Evolutionary conservation across 768 basidiomycete genomes (phyloP), one percentile per base, ranked within the genome.

Genomic region (Lentinula aciculospora): DNA sequence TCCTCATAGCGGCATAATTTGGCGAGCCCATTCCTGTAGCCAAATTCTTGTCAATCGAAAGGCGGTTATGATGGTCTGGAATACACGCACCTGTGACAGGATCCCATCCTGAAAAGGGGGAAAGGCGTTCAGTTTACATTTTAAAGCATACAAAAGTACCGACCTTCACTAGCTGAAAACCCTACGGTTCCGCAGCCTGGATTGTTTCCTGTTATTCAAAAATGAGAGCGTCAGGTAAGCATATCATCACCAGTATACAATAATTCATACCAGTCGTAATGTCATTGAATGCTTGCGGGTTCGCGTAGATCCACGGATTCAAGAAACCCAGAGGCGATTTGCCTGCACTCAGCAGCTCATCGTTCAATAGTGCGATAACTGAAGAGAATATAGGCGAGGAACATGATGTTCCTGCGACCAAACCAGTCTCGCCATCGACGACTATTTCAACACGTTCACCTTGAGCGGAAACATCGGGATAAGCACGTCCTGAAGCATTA

Each of bases 361-460:
- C 85, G 56, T 87, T 87, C 34, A 87, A 67, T 58, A 86, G 75
- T 5, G 86, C 62, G 57, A 88, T 73, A 25, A 88, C 72, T 13
- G 75, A 78, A 15, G 82, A 85, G 17, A 85, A 75, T 23, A 79
- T 80, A 1, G 86, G 86, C 17, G 81, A 65, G 55, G 79, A 71
- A 15, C 84, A 82, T 40, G 81, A 83, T 12, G 85, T 85, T 34
- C 84, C 84, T 25, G 69, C 79, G 29, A 83, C 79, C 19, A 73
- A 74, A 9, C 28, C 42, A 3, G 71, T 64, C 0, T 57, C 34
- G 0, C 82, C 83, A 44, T 76, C 75, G 32, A 83, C 65, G 59
- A 88, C 75, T 29, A 88, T 77, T 62, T 83, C 82, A 76, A 84
- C 21, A 9, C 31, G 25, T 34, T 55, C 54, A 25, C 62, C 54